Percentiles rank a stretch among this genome's conserved stretches.
Conservation (phyloP, 2,329 filamentous ascomycete species). For the Calycina herbarum region DNA sequence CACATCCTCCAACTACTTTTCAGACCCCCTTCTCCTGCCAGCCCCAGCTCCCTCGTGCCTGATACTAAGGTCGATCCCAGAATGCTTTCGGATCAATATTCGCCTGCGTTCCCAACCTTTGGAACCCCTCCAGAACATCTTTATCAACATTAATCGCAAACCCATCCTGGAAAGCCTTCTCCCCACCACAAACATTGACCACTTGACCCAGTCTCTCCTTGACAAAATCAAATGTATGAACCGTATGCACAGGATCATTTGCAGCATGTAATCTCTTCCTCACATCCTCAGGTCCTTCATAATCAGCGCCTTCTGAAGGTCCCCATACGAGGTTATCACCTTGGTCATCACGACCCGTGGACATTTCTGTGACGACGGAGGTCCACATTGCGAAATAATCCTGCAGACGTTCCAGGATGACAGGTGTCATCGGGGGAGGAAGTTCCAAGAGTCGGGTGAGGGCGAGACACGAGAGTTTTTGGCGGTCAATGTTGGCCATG, state of each 20-base stretch:
- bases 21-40: no score
- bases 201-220: slow-evolving; percentile 59
- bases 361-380: slow-evolving; percentile 64
- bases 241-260: slow-evolving; percentile 66
- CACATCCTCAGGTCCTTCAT: slow-evolving; percentile 56
- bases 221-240: slow-evolving; percentile 65
- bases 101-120: slow-evolving; percentile 37
- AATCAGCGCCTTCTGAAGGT: slow-evolving; percentile 47
- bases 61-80: slow-evolving; percentile 7
- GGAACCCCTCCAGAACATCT: slow-evolving; percentile 68
- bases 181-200: slow-evolving; percentile 62
- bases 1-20: no score
- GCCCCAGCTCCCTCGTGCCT: no score
- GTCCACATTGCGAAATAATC: slow-evolving; percentile 77
- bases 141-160: slow-evolving; percentile 75
- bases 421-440: slow-evolving; percentile 50
- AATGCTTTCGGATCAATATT: slow-evolving; percentile 11
- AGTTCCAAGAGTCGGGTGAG: slow-evolving; percentile 72
- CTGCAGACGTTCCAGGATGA: slow-evolving; percentile 64
- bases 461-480: slow-evolving; percentile 72
- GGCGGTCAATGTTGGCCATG: slow-evolving; percentile 63
- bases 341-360: slow-evolving; percentile 56
- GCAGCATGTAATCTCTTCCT: slow-evolving; percentile 53
- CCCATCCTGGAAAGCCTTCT: slow-evolving; percentile 63
- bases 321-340: slow-evolving; percentile 54